Percentiles rank a stretch among this genome's conserved stretches.
phyloP scores from a whole-genome alignment of 768 basidiomycete genomes.

The Auriscalpium microsporum region DNA sequence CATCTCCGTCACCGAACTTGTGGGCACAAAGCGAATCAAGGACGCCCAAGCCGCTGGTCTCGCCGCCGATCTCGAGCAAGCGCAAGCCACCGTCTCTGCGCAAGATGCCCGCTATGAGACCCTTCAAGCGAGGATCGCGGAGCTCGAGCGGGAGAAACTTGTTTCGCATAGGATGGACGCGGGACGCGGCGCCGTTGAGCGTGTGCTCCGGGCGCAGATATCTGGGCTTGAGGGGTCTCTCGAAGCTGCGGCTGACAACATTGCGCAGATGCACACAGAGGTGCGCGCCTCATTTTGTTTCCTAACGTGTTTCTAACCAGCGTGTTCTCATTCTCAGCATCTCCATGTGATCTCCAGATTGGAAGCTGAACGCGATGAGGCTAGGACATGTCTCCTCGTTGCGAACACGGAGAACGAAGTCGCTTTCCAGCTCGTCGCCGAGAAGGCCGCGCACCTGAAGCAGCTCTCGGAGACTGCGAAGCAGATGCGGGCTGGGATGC shows the following conservation, averaged over 20 bases:
- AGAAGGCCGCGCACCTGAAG: neutral
- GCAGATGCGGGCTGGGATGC: neutral
- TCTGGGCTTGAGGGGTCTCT: neutral
- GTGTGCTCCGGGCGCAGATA: neutral
- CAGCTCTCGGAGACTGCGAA: neutral
- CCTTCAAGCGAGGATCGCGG: neutral
- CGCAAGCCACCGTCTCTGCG: neutral
- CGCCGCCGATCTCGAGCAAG: neutral
- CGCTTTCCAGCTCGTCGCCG: neutral
- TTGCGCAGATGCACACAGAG: neutral
- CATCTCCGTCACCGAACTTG: conserved; percentile 33
- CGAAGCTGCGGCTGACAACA: neutral
- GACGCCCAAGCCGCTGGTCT: neutral
- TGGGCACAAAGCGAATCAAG: conserved; percentile 18
- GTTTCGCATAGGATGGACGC: neutral
- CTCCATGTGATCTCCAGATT: too few relatives aligned
- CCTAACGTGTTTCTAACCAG: neutral
- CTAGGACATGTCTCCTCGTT: too few relatives aligned
- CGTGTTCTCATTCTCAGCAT: neutral
- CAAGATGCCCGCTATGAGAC: neutral
- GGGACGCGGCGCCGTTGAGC: neutral
- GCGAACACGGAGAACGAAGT: neutral
- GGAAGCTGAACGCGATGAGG: too few relatives aligned
- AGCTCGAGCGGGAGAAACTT: neutral
- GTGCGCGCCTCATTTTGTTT: neutral